Base-by-base conservation (phyloP, 352 stramenopile genomes). In the Halophytophthora batemanensis region DNA sequence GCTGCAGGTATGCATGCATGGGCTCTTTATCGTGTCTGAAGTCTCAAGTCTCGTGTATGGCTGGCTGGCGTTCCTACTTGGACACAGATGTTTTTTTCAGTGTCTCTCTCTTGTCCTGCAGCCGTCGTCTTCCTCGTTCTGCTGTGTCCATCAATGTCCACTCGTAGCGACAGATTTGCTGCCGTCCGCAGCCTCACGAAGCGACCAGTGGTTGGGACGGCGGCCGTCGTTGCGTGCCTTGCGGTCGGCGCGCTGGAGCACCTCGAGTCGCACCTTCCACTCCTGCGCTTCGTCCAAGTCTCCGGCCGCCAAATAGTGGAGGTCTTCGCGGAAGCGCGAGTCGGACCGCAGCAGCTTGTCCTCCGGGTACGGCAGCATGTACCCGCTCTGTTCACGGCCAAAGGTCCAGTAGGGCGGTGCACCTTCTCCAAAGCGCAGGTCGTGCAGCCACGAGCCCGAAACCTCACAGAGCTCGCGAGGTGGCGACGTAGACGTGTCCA, bases 221-320 rank as follows among this genome's bases (percentile, higher is more conserved):
- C 80, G 80, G 15, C 80, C 80, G 15, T 93, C 83, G 35, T 73
- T 83, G 21, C 83, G 80, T 11, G 76, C 60, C 57, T 89, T 90
- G 28, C 83, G 83, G 64, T 93, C 83, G 11, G 74, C 71, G 13
- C 83, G 74, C 50, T 93, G 83, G 29, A 93, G 58, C 25, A 90
- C 78, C 51, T 93, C 83, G 8, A 93, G 66, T 35, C 74, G 74
- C 45, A 93, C 75, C 48, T 93, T 93, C 80, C 80, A 91, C 52
- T 93, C 83, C 59, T 93, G 83, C 19, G 83, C 83, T 47, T 82
- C 71, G 45, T 93, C 78, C 57, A 91, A 31, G 55, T 93, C 78
- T 40, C 82, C 71, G 19, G 59, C 55, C 21, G 69, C 80, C 36
- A 93, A 62, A 35, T 77, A 87, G 55, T 77, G 67, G 33, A 88